These are phyloP conservation scores for Fusarium pseudonygamai DNA, from an alignment of 2,329 filamentous ascomycete genomes.

Conservation along the genomic window DNA sequence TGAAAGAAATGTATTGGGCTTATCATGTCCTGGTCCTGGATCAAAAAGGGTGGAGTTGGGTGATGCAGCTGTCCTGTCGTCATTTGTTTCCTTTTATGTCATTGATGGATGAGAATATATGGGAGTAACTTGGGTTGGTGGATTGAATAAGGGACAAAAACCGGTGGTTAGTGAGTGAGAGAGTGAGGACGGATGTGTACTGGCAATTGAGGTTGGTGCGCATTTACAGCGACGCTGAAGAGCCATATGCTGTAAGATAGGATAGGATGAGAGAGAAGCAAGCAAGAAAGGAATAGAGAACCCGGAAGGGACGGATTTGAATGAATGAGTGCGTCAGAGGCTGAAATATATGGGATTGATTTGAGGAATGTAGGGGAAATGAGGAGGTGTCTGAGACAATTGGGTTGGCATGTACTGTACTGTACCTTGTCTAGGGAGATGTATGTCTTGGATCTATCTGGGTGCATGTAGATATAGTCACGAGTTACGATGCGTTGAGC, in stretches of 20 bases:
- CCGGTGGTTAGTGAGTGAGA: neutral
- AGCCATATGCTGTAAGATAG: constrained; percentile 29
- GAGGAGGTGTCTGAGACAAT: constrained; percentile 23
- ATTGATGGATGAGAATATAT: constrained; percentile 33
- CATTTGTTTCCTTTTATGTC: constrained; percentile 39
- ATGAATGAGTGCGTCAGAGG: constrained; percentile 14
- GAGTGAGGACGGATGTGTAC: neutral
- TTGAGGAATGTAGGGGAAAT: constrained; percentile 31
- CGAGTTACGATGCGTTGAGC: neutral
- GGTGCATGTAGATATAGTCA: neutral
- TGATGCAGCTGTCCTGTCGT: constrained; percentile 36
- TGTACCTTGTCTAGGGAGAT: neutral
- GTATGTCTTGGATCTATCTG: constrained; percentile 13
- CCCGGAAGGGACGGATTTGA: constrained; percentile 26
- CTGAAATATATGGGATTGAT: constrained; percentile 10
- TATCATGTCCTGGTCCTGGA: constrained; percentile 39
- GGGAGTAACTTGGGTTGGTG: constrained; percentile 5
- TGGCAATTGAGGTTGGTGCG: constrained; percentile 20
- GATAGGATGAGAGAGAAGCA: constrained; percentile 7
- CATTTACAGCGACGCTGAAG: constrained; percentile 24
- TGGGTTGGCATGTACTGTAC: constrained; percentile 4
- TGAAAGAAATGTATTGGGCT: constrained; percentile 38
- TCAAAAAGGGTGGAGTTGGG: constrained; percentile 41
- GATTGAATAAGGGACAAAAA: constrained; percentile 9
- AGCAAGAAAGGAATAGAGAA: constrained; percentile 28